phyloP scores from a whole-genome alignment of 495 filamentous ascomycete species.

The Talaromyces ruber region DNA sequence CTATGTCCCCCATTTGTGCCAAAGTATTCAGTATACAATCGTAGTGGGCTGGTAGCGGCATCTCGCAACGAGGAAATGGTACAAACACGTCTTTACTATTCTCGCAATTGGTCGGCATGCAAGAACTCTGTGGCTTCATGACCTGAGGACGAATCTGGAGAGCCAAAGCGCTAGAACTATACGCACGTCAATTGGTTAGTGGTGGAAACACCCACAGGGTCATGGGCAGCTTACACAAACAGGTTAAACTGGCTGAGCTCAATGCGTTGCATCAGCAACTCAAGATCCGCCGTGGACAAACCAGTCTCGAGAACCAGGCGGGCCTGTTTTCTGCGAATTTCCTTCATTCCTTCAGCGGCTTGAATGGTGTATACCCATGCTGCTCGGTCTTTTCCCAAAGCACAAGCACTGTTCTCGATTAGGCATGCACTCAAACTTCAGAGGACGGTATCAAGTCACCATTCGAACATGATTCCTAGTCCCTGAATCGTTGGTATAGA shows the following conservation, averaged over 20 bases:
- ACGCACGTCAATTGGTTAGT: not conserved
- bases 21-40: conserved; percentile 8
- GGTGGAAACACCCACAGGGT: not conserved
- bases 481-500: conserved; percentile 20
- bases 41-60: conserved; percentile 7
- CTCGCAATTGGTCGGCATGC: not conserved
- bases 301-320: conserved; percentile 1
- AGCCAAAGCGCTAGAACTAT: not conserved
- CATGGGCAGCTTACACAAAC: not conserved
- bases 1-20: conserved; percentile 4
- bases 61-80: conserved; percentile 9
- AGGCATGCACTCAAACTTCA: not conserved
- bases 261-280: not conserved
- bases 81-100: conserved; percentile 5
- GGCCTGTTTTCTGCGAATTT: not conserved
- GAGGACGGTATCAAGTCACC: conserved; percentile 8
- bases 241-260: conserved; percentile 3
- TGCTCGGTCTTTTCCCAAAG: conserved; percentile 23
- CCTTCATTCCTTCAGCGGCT: conserved; percentile 2
- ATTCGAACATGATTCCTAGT: conserved; percentile 16
- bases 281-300: not conserved
- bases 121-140: not conserved
- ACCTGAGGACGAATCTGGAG: conserved; percentile 1
- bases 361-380: conserved; percentile 22
- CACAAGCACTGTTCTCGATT: conserved; percentile 15